These are phyloP conservation scores for Carallia brachiata DNA, from an alignment of 345 rosid species.

Conservation along the genomic window DNA sequence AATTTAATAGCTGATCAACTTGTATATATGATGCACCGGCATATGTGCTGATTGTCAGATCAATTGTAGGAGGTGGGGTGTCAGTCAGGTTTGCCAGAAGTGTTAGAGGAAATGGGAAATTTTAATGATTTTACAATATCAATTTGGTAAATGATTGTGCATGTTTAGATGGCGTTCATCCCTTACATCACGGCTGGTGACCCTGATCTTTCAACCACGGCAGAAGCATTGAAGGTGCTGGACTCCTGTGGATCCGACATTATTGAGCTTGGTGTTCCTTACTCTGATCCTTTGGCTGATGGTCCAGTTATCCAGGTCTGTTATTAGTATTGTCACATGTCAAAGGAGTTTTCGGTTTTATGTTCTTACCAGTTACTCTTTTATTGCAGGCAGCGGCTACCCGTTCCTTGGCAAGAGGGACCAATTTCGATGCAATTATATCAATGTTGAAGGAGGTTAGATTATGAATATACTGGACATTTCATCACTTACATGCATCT, in stretches of 20 bases:
- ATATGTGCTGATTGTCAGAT: too few species aligned
- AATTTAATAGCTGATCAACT: too few species aligned
- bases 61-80: background rate
- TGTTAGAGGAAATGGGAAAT: background rate
- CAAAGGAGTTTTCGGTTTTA: background rate
- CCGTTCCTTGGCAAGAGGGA: slow-evolving; percentile 71
- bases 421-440: slow-evolving; percentile 61
- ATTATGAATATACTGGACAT: too few species aligned
- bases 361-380: slow-evolving; percentile 15
- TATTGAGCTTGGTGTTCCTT: slow-evolving; percentile 81
- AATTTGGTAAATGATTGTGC: background rate
- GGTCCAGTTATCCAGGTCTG: slow-evolving; percentile 94
- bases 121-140: background rate
- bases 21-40: too few species aligned
- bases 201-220: slow-evolving; percentile 94
- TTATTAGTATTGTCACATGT: background rate
- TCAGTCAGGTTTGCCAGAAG: background rate
- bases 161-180: slow-evolving; percentile 68
- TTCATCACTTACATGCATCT: background rate
- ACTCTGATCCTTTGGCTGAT: slow-evolving; percentile 93
- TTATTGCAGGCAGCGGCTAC: slow-evolving; percentile 80
- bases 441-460: slow-evolving; percentile 80
- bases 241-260: slow-evolving; percentile 78
- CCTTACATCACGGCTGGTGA: slow-evolving; percentile 96
- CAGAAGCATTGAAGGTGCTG: slow-evolving; percentile 75